Conservation (phyloP, 23 red algal species). For the Chondrus crispus region DNA sequence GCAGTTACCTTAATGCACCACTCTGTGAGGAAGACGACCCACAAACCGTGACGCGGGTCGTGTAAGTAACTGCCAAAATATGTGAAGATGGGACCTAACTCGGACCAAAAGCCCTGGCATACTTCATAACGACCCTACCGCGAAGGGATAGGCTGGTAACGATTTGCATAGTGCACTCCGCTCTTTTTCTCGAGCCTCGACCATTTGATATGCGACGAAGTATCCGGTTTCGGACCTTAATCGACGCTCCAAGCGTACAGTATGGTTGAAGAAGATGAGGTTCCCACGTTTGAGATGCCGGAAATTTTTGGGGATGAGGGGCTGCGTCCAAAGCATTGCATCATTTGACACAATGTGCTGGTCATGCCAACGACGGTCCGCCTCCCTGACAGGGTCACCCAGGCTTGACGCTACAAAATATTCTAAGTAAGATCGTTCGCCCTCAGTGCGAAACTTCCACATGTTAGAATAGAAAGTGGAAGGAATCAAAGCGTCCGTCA, state of each 20-base stretch:
- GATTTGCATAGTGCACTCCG: background rate
- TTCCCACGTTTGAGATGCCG: background rate
- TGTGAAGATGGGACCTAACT: background rate
- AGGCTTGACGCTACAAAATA: background rate
- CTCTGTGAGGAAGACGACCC: background rate
- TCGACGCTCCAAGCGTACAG: background rate
- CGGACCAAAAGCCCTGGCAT: background rate
- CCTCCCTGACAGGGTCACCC: background rate
- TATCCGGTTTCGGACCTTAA: background rate
- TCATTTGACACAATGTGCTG: background rate
- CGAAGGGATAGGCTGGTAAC: background rate
- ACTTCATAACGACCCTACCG: background rate
- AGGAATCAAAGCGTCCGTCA: background rate
- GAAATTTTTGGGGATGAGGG: background rate
- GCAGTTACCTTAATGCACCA: background rate
- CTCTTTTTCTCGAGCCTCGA: background rate
- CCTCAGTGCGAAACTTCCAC: background rate
- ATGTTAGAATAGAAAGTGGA: background rate
- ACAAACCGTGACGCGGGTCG: background rate
- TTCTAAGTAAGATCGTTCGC: background rate
- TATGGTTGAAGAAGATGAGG: background rate
- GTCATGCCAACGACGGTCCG: background rate
- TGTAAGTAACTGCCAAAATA: background rate
- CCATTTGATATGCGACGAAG: slow-evolving; percentile 10
- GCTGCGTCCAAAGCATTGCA: background rate